Evolutionary conservation across 2,329 filamentous ascomycete species (phyloP).

Genomic region (Aspergillus bombycis): DNA sequence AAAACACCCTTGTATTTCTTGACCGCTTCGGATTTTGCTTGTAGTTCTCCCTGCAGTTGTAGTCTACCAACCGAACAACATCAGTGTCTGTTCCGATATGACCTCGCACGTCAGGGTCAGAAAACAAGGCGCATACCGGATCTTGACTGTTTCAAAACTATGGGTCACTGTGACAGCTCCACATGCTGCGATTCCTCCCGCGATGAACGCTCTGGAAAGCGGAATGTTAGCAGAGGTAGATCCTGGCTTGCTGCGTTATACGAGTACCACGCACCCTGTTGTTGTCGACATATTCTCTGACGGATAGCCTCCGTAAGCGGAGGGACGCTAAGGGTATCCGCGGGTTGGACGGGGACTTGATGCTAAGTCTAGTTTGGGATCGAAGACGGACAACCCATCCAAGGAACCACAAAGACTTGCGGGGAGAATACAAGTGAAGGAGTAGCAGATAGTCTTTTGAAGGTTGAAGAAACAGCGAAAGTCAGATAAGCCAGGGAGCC

Average conservation of each 20-base stretch:
- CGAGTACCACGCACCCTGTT: constrained; percentile 44
- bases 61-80: constrained; percentile 59
- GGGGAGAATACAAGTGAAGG: not conserved
- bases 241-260: not conserved
- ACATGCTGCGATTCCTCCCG: constrained; percentile 94
- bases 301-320: constrained; percentile 20
- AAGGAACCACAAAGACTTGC: not conserved
- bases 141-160: constrained; percentile 98
- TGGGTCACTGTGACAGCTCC: constrained; percentile 97
- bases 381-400: not conserved
- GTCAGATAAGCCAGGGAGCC: not conserved
- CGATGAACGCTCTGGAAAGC: constrained; percentile 75
- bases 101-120: not conserved
- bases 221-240: constrained; percentile 17
- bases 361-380: not conserved
- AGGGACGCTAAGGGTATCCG: constrained; percentile 7
- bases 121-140: constrained; percentile 64
- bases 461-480: not conserved
- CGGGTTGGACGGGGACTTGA: not conserved
- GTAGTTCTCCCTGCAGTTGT: constrained; percentile 94
- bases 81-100: not conserved
- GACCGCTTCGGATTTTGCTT: constrained; percentile 80
- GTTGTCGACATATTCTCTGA: constrained; percentile 56
- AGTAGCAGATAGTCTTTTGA: not conserved
- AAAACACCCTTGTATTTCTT: constrained; percentile 89